phyloP scores from a whole-genome alignment of 2,329 filamentous ascomycete species.

The Fusarium newnesense region DNA sequence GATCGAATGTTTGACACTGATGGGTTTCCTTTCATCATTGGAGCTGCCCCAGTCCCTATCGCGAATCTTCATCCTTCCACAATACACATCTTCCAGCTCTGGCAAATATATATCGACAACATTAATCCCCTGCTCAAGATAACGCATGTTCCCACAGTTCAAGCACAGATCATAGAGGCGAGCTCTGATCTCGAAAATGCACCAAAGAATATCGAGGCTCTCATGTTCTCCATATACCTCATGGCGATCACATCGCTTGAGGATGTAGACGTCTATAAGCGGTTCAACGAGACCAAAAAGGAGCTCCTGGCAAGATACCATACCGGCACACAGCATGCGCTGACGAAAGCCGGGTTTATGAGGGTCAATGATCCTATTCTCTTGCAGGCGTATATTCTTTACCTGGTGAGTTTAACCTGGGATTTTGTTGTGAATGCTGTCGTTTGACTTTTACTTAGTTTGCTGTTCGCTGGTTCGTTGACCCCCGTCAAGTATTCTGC shows the following conservation, averaged over 20 bases:
- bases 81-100: conserved; percentile 71
- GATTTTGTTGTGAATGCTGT: not conserved
- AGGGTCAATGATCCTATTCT: conserved; percentile 71
- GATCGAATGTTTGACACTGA: conserved; percentile 68
- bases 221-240: conserved; percentile 75
- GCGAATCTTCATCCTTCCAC: conserved; percentile 62
- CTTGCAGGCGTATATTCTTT: conserved; percentile 75
- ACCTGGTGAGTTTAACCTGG: conserved; percentile 63
- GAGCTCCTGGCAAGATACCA: conserved; percentile 65
- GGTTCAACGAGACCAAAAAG: conserved; percentile 64
- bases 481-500: conserved; percentile 61
- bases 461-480: conserved; percentile 65
- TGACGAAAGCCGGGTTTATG: conserved; percentile 75
- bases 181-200: conserved; percentile 65
- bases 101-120: conserved; percentile 77
- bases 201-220: conserved; percentile 67
- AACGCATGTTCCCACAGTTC: conserved; percentile 73
- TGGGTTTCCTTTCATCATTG: conserved; percentile 67
- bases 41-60: conserved; percentile 55
- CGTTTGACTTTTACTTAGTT: conserved; percentile 41
- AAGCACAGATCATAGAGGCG: conserved; percentile 72
- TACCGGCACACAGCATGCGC: conserved; percentile 69
- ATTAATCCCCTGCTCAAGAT: conserved; percentile 76
- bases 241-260: conserved; percentile 68
- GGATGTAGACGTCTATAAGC: conserved; percentile 64